Evolutionary conservation across 139 green algal species (phyloP).

Genomic region (Pleodorina starrii): DNA sequence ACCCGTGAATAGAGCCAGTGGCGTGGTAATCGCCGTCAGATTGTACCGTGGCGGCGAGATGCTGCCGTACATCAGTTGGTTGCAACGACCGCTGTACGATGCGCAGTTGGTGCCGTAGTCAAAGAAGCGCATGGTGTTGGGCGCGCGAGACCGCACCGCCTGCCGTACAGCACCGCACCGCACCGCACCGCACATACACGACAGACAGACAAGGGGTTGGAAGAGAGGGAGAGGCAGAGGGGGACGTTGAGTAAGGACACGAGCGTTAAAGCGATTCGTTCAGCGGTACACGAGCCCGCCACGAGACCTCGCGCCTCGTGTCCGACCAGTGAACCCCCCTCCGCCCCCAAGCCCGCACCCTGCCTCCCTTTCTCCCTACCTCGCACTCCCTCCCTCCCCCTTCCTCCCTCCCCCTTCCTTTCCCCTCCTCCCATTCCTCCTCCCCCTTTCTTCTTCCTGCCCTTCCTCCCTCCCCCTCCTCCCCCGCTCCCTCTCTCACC

Average conservation of each 20-base stretch:
- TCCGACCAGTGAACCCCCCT: too few species aligned
- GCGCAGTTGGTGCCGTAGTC: constrained; percentile 64
- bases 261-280: too few species aligned
- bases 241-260: too few species aligned
- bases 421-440: not conserved
- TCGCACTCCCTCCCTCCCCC: not conserved
- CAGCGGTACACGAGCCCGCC: too few species aligned
- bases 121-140: constrained; percentile 50
- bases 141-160: constrained; percentile 11
- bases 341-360: too few species aligned
- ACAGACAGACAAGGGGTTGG: too few species aligned
- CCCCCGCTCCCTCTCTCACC: constrained; percentile 9
- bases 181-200: not conserved
- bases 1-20: constrained; percentile 63
- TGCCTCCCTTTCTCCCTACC: too few species aligned
- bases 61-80: constrained; percentile 62
- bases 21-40: constrained; percentile 52
- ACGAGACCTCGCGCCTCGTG: too few species aligned
- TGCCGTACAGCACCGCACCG: too few species aligned
- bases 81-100: constrained; percentile 50
- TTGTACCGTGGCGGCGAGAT: constrained; percentile 53
- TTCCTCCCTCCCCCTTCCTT: not conserved
- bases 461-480: not conserved
- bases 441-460: too few species aligned
- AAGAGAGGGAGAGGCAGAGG: too few species aligned